Base-by-base conservation (phyloP, 805 yeast genomes). In the Myxozyma mucilagina region DNA sequence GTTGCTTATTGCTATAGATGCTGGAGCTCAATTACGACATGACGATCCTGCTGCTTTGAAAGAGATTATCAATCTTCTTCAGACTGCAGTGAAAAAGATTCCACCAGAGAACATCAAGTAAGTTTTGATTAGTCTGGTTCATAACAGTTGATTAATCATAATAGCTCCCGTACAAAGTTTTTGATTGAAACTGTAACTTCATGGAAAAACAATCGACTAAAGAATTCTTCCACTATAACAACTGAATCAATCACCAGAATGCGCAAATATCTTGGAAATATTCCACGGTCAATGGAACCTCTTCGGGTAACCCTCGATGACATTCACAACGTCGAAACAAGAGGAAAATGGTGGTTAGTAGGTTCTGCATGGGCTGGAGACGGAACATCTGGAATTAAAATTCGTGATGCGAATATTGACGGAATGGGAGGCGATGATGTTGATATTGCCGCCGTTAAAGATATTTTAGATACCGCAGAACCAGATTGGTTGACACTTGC, bases 281-380 rank as follows among this genome's bases (percentile, higher is more conserved):
- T 86, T 44, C 76, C 76, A 29, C 55, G 53, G 35, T 34, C 53
- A n/a, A 56, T 53, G 34, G 98, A 94, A 57, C 89, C 99, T 1
- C 79, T 94, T 31, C 90, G 89, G 67, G 98, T 94, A 0, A 77
- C 89, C 2, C 76, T 93, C 20, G 86, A 84, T 49, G 99, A 94
- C 75, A 90, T 94, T 59, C 84, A 82, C 52, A 84, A 83, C 63
- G 80, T 90, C 29, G 89, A 87, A 13, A 83, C 87, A 0, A 84
- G 85, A 66, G 99, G 99, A 59, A 94, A 93, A 74, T 94, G 99
- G 99, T 94, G 99, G 99, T 79, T 94, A 36, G 93, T 94, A 35
- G 99, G 99, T 53, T 89, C 98, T 0, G 97, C 99, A 0, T 94
- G 97, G 97, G 89, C 85, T 70, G 97, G 97, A 2, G 54, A 43